Conservation (phyloP, 768 basidiomycete genomes). For the Amyloporia xantha region DNA sequence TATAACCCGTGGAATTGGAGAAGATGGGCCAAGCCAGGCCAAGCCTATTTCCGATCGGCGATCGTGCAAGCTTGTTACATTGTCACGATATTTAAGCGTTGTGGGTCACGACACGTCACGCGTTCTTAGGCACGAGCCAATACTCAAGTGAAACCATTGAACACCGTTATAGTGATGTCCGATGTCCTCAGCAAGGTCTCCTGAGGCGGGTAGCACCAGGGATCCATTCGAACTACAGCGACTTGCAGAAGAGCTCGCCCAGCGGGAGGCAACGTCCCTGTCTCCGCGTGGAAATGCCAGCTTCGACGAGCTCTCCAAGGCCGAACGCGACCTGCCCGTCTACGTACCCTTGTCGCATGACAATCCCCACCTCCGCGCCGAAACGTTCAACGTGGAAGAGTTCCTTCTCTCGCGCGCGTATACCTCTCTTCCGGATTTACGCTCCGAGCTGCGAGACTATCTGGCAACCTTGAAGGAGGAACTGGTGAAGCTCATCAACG, state of each 20-base stretch:
- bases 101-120: too few species aligned
- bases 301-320: conserved; percentile 9
- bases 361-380: conserved; percentile 64
- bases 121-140: too few species aligned
- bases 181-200: conserved; percentile 10
- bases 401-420: conserved; percentile 85
- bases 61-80: too few species aligned
- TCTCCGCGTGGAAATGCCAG: not conserved
- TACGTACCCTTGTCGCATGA: conserved; percentile 72
- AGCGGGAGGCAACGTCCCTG: conserved; percentile 9
- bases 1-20: too few species aligned
- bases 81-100: too few species aligned
- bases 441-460: conserved; percentile 83
- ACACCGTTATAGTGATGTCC: too few species aligned
- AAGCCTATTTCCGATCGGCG: too few species aligned
- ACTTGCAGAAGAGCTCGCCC: conserved; percentile 60
- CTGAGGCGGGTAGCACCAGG: conserved; percentile 8
- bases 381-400: conserved; percentile 72
- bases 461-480: conserved; percentile 82
- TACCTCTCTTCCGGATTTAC: conserved; percentile 81
- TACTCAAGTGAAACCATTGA: too few species aligned
- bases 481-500: conserved; percentile 91
- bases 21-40: too few species aligned
- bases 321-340: conserved; percentile 47
- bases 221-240: conserved; percentile 68